Percentiles rank a stretch among this genome's conserved stretches.
These are phyloP conservation scores for Wallacemonas collosoma DNA, from an alignment of 208 protist genomes.

Conservation along the genomic window DNA sequence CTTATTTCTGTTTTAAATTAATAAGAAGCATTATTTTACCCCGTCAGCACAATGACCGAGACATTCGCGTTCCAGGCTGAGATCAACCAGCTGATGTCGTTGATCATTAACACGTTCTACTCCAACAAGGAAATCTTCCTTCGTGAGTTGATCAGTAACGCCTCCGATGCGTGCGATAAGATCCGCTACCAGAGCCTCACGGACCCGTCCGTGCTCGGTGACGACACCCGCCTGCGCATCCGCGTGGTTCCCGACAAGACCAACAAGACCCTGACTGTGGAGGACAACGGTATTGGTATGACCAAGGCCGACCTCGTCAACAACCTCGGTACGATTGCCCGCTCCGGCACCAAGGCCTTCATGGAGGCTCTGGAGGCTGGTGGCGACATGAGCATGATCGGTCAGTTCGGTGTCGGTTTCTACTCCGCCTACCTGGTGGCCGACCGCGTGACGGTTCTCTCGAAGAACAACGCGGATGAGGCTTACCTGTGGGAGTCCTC, in stretches of 20 bases:
- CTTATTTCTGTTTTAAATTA: slow-evolving; percentile 16
- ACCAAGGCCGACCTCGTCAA: slow-evolving; percentile 99
- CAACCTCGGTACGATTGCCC: slow-evolving; percentile 99
- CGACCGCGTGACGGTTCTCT: slow-evolving; percentile 96
- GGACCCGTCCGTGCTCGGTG: slow-evolving; percentile 90
- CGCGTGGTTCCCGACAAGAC: slow-evolving; percentile 95
- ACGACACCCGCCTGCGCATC: slow-evolving; percentile 95
- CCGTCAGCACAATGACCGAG: slow-evolving; percentile 35
- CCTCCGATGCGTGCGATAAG: slow-evolving; percentile 98
- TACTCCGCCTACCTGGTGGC: slow-evolving; percentile 99
- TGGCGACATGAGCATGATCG: slow-evolving; percentile 98
- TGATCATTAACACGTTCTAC: slow-evolving; percentile 99
- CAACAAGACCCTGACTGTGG: slow-evolving; percentile 96
- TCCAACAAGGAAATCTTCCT: slow-evolving; percentile 99
- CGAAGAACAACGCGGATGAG: slow-evolving; percentile 98
- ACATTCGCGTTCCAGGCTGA: slow-evolving; percentile 92
- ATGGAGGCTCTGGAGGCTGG: slow-evolving; percentile 98
- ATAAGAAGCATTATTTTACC: slow-evolving; percentile 5
- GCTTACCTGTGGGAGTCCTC: slow-evolving; percentile 97
- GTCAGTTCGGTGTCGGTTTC: slow-evolving; percentile 99
- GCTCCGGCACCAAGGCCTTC: slow-evolving; percentile 98
- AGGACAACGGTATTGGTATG: slow-evolving; percentile 99
- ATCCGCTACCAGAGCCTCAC: slow-evolving; percentile 97
- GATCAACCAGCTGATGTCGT: slow-evolving; percentile 97
- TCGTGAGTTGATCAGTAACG: slow-evolving; percentile 99